Evolutionary conservation across 1,284 basidiomycete species (phyloP), one percentile per base, ranked within the genome.

Genomic region (Pascua guehoae): DNA sequence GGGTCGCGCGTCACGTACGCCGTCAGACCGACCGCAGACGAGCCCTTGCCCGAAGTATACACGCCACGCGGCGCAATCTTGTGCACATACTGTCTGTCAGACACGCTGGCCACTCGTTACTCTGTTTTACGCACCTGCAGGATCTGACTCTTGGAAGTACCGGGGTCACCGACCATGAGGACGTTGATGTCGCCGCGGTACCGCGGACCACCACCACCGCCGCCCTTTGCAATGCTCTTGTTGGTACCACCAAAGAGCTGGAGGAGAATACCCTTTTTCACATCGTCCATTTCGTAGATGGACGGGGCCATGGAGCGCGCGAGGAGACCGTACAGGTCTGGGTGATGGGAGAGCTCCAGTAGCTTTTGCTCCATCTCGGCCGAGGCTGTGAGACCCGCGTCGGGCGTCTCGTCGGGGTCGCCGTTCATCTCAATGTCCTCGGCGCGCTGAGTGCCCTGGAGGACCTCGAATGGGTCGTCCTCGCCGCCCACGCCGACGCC

Each of bases 171-270:
- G 49, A 98, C 95, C 57, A 98, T 85, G 47, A 98, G 78, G 12
- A 98, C 88, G 67, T 98, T 98, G 80, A 98, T 97, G 77, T 98
- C 95, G 1, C 96, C 96, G 66, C 95, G 84, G 77, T 96, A 98
- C 66, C 94, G 83, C 1, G 95, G 94, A 0, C 96, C 96, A 12
- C 93, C 94, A 1, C 88, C 91, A 11, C 95, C 95, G 14, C 95
- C 95, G 53, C 94, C 95, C 51, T 86, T 83, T 1, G 89, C 85
- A 64, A 98, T 91, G 65, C 83, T 90, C 82, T 98, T 98, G 78
- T 97, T 98, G 49, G 95, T 97, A 1, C 95, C 95, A 8, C 95
- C 96, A 76, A 98, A 98, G 32, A 98, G 79, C 77, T 98, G 95
- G 37, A 98, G 79, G 49, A 98, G 75, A 55, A 98, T 95, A 0